Base-by-base conservation (phyloP, 2,329 filamentous ascomycete genomes). In the Talaromyces sp. region DNA sequence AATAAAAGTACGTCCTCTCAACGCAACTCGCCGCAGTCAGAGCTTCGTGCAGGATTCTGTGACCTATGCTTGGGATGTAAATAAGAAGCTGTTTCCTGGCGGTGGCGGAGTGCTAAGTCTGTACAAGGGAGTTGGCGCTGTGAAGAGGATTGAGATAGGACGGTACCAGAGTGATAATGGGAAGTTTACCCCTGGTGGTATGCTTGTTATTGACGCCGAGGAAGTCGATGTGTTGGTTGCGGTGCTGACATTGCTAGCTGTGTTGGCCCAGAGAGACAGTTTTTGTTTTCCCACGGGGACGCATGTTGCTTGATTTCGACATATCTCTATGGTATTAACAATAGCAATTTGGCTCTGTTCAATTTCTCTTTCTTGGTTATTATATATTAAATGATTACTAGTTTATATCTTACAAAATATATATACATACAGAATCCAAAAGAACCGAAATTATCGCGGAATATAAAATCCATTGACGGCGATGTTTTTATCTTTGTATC, bases 401-500 rank as follows among this genome's bases (percentile, higher is more conserved):
- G 28, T n/a, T n/a, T 39, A 15, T 39, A 39, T 39, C 36, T 39
- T n/a, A n/a, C 15, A 53, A 17, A 27, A 6, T 28, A 28, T n/a
- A 30, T n/a, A n/a, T 28, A 28, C 15, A 17, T n/a, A 22, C 4
- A 25, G 13, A 7, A 53, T 22, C 4, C 4, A n/a, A 30, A 13
- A 30, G 13, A 1, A 2, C 15, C 49, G 5, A 30, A 39, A 33
- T 52, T 55, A 63, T 17, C 62, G 51, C 13, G 39, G 51, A 17
- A 79, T 72, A 65, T 72, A 79, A 65, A 75, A 78, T 1, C 77
- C 77, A 64, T 73, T 73, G 7, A 70, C 65, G 7, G 65, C 65
- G 11, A 75, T 51, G 33, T 71, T 65, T 53, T 76, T 76, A 65
- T 88, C 85, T 65, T 78, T 78, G 68, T 80, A 69, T 30, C 76